Conservation (phyloP, 108 stramenopile genomes). For the Parmales sp. region DNA sequence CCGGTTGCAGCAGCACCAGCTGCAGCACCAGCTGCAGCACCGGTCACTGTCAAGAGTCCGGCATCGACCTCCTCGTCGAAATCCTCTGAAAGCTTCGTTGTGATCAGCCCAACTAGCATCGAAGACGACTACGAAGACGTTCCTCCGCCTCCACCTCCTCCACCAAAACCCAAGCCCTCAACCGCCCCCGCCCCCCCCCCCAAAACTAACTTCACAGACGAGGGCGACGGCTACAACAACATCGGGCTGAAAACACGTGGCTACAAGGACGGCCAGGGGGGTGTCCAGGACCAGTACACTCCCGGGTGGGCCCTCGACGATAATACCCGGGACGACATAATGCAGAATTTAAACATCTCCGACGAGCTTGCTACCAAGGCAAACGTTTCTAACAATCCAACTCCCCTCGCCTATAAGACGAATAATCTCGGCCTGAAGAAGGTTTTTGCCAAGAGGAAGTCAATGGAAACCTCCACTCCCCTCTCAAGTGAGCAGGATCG, state of each 20-base stretch:
- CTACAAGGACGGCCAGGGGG: conserved; percentile 1
- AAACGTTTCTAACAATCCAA: neutral
- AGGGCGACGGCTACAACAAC: conserved; percentile 6
- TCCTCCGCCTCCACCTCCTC: neutral
- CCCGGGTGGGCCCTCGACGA: conserved; percentile 8
- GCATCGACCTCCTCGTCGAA: neutral
- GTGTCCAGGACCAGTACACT: conserved; percentile 5
- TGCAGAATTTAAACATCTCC: neutral
- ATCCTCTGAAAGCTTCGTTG: neutral
- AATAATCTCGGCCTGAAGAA: conserved; percentile 5
- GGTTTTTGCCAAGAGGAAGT: too few species aligned
- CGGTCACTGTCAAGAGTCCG: neutral
- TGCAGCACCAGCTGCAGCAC: neutral
- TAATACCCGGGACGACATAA: neutral
- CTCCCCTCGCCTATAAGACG: neutral
- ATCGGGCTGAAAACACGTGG: neutral
- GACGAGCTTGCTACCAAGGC: neutral
- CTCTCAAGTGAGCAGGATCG: too few species aligned
- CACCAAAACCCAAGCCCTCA: neutral
- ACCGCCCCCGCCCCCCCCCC: neutral
- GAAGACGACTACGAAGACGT: neutral
- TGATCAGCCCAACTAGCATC: neutral
- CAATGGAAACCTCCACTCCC: too few species aligned
- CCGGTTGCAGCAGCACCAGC: neutral
- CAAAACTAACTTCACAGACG: neutral